A percentile compares a stretch with the other conserved stretches of the same genome.
phyloP scores from a whole-genome alignment of 257 asterid species.

The Nyctanthes arbortristis region DNA sequence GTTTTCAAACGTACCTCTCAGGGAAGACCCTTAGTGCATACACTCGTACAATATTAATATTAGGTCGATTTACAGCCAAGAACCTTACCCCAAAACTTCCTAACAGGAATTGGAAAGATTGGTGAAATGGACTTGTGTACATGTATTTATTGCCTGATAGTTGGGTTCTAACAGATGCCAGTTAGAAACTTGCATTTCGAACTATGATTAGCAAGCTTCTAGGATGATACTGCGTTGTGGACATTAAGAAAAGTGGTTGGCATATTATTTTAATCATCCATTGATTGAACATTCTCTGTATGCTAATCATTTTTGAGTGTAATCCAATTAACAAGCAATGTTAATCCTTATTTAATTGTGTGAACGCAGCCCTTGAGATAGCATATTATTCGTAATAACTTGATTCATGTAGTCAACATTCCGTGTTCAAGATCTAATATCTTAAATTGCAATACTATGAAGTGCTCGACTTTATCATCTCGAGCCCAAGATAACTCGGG shows the following conservation, averaged over 20 bases:
- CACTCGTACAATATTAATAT: background rate
- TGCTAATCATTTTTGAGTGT: constrained; percentile 27
- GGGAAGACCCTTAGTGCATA: background rate
- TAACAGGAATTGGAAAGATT: background rate
- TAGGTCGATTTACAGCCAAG: background rate
- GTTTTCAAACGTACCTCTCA: background rate
- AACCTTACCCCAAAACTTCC: too few species aligned
- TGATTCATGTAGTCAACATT: background rate
- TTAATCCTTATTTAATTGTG: constrained; percentile 3
- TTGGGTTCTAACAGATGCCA: constrained; percentile 5
- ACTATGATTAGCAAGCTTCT: constrained; percentile 42
- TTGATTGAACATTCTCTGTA: constrained; percentile 39
- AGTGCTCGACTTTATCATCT: background rate
- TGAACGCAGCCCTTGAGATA: constrained; percentile 13
- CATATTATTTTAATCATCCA: constrained; percentile 15
- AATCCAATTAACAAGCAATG: constrained; percentile 19
- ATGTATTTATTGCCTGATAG: background rate
- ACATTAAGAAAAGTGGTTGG: constrained; percentile 28
- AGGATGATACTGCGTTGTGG: constrained; percentile 48
- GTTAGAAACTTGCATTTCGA: constrained; percentile 46
- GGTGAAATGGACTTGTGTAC: constrained; percentile 5
- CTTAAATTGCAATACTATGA: constrained; percentile 29
- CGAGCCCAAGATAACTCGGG: background rate
- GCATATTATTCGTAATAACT: constrained; percentile 9
- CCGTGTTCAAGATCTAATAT: background rate